These are phyloP conservation scores for Eucalyptus pumila DNA, from an alignment of 345 rosid genomes.

Conservation along the genomic window DNA sequence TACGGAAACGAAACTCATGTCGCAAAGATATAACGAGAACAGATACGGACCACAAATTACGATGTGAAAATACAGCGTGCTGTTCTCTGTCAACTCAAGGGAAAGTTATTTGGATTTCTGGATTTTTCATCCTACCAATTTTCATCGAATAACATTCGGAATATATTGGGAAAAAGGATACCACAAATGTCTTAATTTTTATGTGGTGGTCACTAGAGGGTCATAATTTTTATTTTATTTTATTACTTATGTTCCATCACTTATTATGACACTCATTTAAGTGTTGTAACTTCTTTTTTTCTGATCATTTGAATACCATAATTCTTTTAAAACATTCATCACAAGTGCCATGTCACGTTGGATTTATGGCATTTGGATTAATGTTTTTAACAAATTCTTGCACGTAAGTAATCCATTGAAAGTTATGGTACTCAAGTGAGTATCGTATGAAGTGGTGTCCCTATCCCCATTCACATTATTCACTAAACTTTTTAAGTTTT, in stretches of 20 bases:
- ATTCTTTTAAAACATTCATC: neutral
- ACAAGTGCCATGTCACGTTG: neutral
- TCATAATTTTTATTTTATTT: too few relatives aligned
- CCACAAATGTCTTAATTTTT: neutral
- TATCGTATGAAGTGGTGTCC: rapidly evolving
- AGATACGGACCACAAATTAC: neutral
- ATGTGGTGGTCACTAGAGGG: neutral
- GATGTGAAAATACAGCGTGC: neutral
- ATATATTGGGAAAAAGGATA: neutral
- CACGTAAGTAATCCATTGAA: rapidly evolving
- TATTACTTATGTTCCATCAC: neutral
- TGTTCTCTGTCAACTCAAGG: neutral
- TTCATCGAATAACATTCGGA: rapidly evolving
- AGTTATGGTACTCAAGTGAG: too few relatives aligned
- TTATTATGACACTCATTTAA: neutral
- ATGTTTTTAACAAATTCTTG: neutral
- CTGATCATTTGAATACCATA: too few relatives aligned
- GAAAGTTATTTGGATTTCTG: neutral
- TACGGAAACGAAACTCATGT: neutral
- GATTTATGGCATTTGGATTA: neutral
- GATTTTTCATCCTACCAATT: neutral
- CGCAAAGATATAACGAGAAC: neutral
- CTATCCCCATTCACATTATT: neutral
- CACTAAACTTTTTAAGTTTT: neutral
- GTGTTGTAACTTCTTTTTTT: neutral